These are phyloP conservation scores for Phanerochaete sordida DNA, from an alignment of 768 basidiomycete species.

Conservation along the genomic window DNA sequence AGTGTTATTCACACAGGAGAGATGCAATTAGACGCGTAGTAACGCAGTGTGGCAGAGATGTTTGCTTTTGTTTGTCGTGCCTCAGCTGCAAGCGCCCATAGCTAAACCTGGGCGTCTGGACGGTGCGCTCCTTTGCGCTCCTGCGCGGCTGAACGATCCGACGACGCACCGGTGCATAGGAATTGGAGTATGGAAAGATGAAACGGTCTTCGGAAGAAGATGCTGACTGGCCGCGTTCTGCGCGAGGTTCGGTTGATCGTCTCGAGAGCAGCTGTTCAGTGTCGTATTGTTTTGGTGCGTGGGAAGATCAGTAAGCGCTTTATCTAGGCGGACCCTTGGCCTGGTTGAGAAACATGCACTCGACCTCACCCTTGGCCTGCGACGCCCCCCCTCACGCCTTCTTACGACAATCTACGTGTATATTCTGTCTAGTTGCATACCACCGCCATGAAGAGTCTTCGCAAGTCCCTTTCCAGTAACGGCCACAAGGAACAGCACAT, in stretches of 20 bases:
- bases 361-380: constrained; percentile 19
- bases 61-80: constrained; percentile 10
- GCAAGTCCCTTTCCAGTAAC: constrained; percentile 65
- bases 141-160: neutral
- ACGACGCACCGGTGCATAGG: neutral
- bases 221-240: neutral
- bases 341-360: constrained; percentile 16
- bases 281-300: constrained; percentile 9
- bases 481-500: constrained; percentile 64
- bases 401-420: constrained; percentile 21
- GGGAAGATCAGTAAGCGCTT: constrained; percentile 10
- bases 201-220: neutral
- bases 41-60: neutral
- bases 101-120: neutral
- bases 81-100: constrained; percentile 5
- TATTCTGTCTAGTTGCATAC: constrained; percentile 17
- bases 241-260: neutral
- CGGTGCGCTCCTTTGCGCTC: neutral
- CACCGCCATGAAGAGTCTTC: constrained; percentile 70
- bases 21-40: constrained; percentile 4
- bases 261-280: neutral
- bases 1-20: constrained; percentile 13
- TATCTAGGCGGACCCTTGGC: constrained; percentile 2
- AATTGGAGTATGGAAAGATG: neutral
- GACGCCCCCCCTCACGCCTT: constrained; percentile 21